Evolutionary conservation across 2,329 filamentous ascomycete genomes (phyloP), one percentile per base, ranked within the genome.

Genomic region (Ascochyta pisi): DNA sequence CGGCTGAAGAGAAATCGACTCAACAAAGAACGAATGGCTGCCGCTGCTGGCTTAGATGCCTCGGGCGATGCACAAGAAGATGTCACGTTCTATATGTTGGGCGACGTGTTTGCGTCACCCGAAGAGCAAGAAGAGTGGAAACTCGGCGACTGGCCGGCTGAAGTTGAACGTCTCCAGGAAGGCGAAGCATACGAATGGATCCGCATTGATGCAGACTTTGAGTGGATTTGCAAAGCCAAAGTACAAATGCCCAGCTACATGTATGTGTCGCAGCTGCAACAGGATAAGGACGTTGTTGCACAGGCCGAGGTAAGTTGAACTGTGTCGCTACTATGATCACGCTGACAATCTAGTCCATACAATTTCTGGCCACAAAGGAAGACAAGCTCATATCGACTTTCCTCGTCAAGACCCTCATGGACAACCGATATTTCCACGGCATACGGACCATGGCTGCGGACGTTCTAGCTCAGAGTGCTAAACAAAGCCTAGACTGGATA

Each of bases 101-200:
- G 95, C 26, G 95, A 99, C 74, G 89, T 96, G 8, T 84, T 99
- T 35, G 89, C 95, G 67, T 86, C 84, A 4, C 86, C 89, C 8
- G 89, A 96, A 60, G 95, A 99, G 50, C 85, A 91, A 41, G 81
- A 85, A 46, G 86, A 91, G 38, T 99, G 95, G 94, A 87, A 85
- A 47, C 82, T 99, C 6, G 85, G 87, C 6, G 94, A 98, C 62
- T 99, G 94, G 93, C 89, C 90, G 43, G 85, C 89, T 57, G 91
- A 96, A 51, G 91, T 94, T 15, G 93, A 98, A 75, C 84, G 89
- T 33, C 88, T 87, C 68, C 98, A 99, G 93, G 92, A 95, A 53
- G 87, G 92, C 62, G 95, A 99, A 73, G 96, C 92, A 0, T 99
- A 97, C 69, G 95, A 99, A 74, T 99, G 96, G 95, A 96, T 99